Evolutionary conservation across 495 filamentous ascomycete genomes (phyloP).

Genomic region (Neurospora terricola): DNA sequence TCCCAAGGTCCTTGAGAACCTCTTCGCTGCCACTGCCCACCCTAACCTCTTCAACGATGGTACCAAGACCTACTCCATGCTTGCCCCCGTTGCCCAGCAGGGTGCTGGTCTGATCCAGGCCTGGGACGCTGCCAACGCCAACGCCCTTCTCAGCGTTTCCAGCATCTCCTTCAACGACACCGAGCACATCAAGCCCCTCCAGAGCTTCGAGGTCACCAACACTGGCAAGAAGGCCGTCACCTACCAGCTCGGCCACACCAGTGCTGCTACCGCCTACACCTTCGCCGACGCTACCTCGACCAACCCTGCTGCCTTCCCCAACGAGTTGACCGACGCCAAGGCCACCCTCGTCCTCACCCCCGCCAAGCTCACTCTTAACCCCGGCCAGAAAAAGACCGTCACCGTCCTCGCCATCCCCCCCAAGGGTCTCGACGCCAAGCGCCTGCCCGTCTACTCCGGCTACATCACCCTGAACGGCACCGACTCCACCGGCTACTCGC

Average conservation of each 20-base stretch:
- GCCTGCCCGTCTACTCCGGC: constrained; percentile 43
- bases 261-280: constrained; percentile 37
- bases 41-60: constrained; percentile 41
- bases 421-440: constrained; percentile 24
- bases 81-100: constrained; percentile 48
- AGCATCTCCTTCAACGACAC: constrained; percentile 52
- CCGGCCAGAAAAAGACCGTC: constrained; percentile 29
- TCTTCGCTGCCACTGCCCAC: constrained; percentile 36
- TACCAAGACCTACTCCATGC: constrained; percentile 20
- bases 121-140: constrained; percentile 44
- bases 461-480: constrained; percentile 41
- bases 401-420: constrained; percentile 35
- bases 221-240: constrained; percentile 33
- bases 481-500: constrained; percentile 35
- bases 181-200: constrained; percentile 34
- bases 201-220: constrained; percentile 45
- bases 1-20: constrained; percentile 34
- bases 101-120: constrained; percentile 48
- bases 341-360: constrained; percentile 25
- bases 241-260: constrained; percentile 35
- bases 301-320: constrained; percentile 28
- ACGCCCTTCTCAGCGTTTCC: constrained; percentile 40
- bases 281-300: constrained; percentile 19
- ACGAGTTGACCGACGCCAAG: constrained; percentile 26
- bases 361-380: constrained; percentile 22